Evolutionary conservation across 805 yeast species (phyloP).

Genomic region (Lachancea cidri): DNA sequence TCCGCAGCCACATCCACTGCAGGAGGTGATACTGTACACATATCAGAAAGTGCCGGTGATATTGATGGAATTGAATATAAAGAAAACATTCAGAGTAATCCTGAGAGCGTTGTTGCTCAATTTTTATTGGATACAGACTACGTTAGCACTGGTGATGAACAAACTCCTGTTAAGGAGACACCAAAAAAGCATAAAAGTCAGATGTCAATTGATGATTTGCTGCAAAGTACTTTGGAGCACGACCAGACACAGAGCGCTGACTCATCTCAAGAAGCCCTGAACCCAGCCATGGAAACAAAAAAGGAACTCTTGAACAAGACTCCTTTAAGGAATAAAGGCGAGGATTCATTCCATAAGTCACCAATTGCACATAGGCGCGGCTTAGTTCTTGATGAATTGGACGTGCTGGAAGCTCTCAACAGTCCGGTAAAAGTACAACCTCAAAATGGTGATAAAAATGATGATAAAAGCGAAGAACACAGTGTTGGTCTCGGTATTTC

Average conservation of each 20-base stretch:
- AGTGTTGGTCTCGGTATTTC: conserved; percentile 8
- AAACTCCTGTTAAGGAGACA: not conserved
- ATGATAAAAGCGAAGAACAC: too few species aligned
- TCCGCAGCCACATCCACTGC: conserved; percentile 6
- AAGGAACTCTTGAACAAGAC: conserved; percentile 17
- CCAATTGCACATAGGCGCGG: conserved; percentile 17
- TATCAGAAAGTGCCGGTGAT: not conserved
- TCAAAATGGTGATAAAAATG: not conserved
- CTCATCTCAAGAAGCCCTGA: not conserved
- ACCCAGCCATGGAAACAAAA: conserved; percentile 1
- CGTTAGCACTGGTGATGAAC: conserved; percentile 6
- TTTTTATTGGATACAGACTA: conserved; percentile 18
- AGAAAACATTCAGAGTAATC: conserved; percentile 6
- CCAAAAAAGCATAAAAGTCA: conserved; percentile 5
- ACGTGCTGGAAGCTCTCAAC: conserved; percentile 6
- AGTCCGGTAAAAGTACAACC: conserved; percentile 5
- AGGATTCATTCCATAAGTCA: conserved; percentile 16
- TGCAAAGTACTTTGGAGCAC: conserved; percentile 20
- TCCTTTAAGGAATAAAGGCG: conserved; percentile 19
- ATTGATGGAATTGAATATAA: not conserved
- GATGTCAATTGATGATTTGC: conserved; percentile 18
- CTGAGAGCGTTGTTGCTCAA: conserved; percentile 24
- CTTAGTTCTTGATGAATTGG: conserved; percentile 11
- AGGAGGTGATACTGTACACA: not conserved
- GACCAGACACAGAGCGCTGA: conserved; percentile 6